Evolutionary conservation across 1,284 basidiomycete species (phyloP).

Genomic region (Veloporphyrellus conicus): DNA sequence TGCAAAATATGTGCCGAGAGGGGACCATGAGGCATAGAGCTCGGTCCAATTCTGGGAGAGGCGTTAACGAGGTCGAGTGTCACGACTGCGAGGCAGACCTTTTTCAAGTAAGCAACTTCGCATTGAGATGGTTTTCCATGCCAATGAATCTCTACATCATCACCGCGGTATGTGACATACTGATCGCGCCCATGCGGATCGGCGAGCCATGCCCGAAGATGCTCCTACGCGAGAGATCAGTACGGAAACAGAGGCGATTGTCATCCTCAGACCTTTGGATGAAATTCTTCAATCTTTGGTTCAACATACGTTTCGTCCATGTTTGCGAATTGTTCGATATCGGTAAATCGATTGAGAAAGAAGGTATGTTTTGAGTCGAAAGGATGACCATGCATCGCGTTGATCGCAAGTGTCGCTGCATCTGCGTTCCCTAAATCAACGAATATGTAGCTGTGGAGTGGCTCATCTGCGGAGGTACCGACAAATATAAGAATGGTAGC

Average conservation of each 20-base stretch:
- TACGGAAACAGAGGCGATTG: not conserved
- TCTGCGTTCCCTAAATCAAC: conserved; percentile 81
- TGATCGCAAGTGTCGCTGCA: conserved; percentile 79
- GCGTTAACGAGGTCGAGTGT: conserved; percentile 4
- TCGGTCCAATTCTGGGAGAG: conserved; percentile 84
- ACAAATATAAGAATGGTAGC: conserved; percentile 2
- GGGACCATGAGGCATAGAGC: conserved; percentile 97
- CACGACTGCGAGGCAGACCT: conserved; percentile 43
- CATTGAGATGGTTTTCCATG: conserved; percentile 87
- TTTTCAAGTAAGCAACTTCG: conserved; percentile 74
- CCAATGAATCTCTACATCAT: conserved; percentile 91
- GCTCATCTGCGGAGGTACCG: conserved; percentile 2
- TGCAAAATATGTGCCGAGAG: conserved; percentile 88
- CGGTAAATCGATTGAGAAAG: conserved; percentile 85
- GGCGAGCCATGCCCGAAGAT: conserved; percentile 91
- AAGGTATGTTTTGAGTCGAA: conserved; percentile 95
- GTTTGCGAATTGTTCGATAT: conserved; percentile 82
- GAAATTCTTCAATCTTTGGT: conserved; percentile 76
- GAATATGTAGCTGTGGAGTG: conserved; percentile 71
- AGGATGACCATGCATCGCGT: conserved; percentile 77
- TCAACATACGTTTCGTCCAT: conserved; percentile 84
- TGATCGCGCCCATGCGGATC: conserved; percentile 94
- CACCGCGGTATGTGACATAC: conserved; percentile 89
- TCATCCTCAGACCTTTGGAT: conserved; percentile 58
- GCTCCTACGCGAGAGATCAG: conserved; percentile 58